A percentile compares a stretch with the other conserved stretches of the same genome.
phyloP scores from a whole-genome alignment of 2,329 filamentous ascomycete genomes.

The Neoascochyta sp. region DNA sequence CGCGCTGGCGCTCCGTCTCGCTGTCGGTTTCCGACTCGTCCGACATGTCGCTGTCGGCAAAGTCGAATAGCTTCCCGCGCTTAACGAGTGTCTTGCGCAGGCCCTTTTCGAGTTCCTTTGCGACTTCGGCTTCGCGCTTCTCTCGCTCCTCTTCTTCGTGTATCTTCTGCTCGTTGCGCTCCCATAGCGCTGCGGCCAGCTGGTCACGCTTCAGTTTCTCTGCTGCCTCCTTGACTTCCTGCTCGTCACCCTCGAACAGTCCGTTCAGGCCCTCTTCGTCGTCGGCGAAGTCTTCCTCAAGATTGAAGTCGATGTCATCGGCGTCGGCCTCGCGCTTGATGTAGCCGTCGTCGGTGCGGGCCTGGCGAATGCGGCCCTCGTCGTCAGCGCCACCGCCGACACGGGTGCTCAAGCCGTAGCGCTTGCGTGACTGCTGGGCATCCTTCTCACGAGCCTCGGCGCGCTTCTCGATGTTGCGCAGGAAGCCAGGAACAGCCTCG shows the following conservation, averaged over 20 bases:
- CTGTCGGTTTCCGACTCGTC: constrained; percentile 48
- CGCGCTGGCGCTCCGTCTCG: constrained; percentile 61
- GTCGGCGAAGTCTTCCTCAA: constrained; percentile 73
- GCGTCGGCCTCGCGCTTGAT: constrained; percentile 54
- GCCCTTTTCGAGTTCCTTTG: constrained; percentile 69
- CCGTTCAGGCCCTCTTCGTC: constrained; percentile 63
- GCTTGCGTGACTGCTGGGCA: constrained; percentile 12
- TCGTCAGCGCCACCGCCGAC: constrained; percentile 36
- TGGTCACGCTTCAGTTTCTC: constrained; percentile 70
- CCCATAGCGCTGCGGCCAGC: constrained; percentile 82
- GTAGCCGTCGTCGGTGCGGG: constrained; percentile 43
- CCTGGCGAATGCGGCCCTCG: constrained; percentile 32
- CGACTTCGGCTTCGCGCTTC: constrained; percentile 64
- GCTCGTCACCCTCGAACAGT: constrained; percentile 44
- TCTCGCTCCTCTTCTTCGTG: constrained; percentile 67
- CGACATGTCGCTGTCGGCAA: constrained; percentile 69
- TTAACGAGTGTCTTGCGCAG: constrained; percentile 78
- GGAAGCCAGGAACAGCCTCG: constrained; percentile 78
- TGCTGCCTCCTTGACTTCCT: constrained; percentile 61
- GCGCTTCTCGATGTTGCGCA: constrained; percentile 42
- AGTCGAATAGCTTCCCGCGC: constrained; percentile 81
- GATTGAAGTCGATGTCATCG: constrained; percentile 64
- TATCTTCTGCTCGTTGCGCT: constrained; percentile 51
- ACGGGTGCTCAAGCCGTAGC: constrained; percentile 25
- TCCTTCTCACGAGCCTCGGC: constrained; percentile 52